Evolutionary conservation across 805 yeast genomes (phyloP), one percentile per base, ranked within the genome.

Genomic region (Nakazawaea sp.): DNA sequence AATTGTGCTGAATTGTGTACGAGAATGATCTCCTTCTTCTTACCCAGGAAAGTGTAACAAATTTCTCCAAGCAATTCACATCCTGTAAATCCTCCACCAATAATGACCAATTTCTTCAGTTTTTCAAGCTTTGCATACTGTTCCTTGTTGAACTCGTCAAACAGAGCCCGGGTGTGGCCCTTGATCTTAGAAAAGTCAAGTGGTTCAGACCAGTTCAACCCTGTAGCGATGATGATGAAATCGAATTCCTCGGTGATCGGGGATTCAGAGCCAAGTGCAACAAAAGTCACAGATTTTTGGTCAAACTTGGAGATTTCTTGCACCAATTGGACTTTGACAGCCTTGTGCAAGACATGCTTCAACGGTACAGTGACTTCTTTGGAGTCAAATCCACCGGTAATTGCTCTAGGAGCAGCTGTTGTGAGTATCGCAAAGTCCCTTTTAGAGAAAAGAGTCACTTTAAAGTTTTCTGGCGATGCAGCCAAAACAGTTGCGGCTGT

Each of bases 1-100:
- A 52, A 27, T 13, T 37, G 21, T 3, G 42, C 37, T 5, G 35
- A 20, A 11, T 49, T 44, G 21, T 56, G 61, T 17, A 55, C 33
- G 26, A 54, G 7, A 11, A 51, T 46, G 26, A 56, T 18, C 18
- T 38, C 45, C 42, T 56, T 57, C 8, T 47, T 47, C 1, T 36
- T 32, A n/a, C n/a, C n/a, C n/a, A n/a, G n/a, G 38, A 43, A 61
- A 3, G 38, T 33, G 35, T 44, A 38, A 3, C 51, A 44, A 4
- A 59, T 18, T 36, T 61, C 64, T 19, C 66, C 66, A 10, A 47
- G 50, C 2, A 59, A 25, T 39, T 60, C 65, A 16, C 43, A 43
- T 20, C 54, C 60, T 16, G 45, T 46, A 34, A 49, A 46, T 2
- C 64, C 65, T 16, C 60, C 64, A 27, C 65, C 65, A 16, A 58